phyloP scores from a whole-genome alignment of 345 rosid genomes.

The Populus nigra region DNA sequence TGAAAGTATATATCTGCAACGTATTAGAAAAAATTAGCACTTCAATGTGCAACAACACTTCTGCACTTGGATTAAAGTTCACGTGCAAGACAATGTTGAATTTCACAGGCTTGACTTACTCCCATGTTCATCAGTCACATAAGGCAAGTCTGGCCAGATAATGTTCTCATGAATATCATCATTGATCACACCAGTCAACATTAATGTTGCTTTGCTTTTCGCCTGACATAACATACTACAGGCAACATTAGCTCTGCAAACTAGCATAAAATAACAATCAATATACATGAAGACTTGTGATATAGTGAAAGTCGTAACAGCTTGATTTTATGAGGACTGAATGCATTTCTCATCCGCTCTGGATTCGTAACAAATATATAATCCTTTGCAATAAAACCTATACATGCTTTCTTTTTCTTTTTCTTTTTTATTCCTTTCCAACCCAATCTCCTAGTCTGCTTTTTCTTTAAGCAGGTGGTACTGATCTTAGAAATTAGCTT shows the following conservation, averaged over 20 bases:
- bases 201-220: conserved; percentile 72
- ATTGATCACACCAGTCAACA: conserved; percentile 57
- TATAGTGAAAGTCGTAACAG: background rate
- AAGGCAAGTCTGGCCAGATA: conserved; percentile 84
- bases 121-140: conserved; percentile 80
- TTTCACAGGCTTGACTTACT: conserved; percentile 44
- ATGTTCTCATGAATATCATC: conserved; percentile 72
- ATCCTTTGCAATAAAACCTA: background rate
- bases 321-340: background rate
- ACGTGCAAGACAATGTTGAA: background rate
- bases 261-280: background rate
- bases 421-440: background rate
- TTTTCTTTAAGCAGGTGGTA: background rate
- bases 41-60: conserved; percentile 4
- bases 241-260: conserved; percentile 46
- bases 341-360: background rate
- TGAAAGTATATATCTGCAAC: conserved; percentile 77
- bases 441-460: background rate
- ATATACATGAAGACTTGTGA: background rate
- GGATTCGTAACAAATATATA: background rate
- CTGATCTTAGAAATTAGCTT: background rate
- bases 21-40: conserved; percentile 14
- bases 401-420: background rate
- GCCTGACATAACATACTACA: conserved; percentile 73
- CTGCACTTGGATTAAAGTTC: conserved; percentile 1